These are phyloP conservation scores for Penicillium sclerotiorum DNA, from an alignment of 2,329 filamentous ascomycete species.

Conservation along the genomic window DNA sequence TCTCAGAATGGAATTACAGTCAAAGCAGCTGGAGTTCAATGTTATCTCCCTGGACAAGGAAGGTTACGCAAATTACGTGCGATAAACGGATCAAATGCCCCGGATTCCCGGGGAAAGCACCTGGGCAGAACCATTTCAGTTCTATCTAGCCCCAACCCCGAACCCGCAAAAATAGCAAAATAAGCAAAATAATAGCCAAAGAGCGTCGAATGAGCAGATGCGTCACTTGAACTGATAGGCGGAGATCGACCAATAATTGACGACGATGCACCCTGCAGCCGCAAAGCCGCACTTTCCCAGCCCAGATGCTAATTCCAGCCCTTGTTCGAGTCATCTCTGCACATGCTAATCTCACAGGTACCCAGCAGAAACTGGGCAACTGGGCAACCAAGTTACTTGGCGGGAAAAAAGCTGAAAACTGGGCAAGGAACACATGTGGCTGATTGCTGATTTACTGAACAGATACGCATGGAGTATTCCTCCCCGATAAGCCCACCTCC, in stretches of 20 bases:
- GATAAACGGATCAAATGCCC: slow-evolving; percentile 12
- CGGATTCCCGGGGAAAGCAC: too few relatives aligned
- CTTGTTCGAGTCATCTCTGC: not conserved
- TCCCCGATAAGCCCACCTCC: too few relatives aligned
- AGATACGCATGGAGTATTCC: too few relatives aligned
- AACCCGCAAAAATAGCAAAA: not conserved
- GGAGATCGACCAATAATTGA: slow-evolving; percentile 23
- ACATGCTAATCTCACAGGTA: too few relatives aligned
- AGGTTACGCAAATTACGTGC: slow-evolving; percentile 3
- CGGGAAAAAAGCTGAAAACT: too few relatives aligned
- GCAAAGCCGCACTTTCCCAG: slow-evolving; percentile 20
- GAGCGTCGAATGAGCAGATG: not conserved
- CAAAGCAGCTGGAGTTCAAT: too few relatives aligned
- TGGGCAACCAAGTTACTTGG: too few relatives aligned
- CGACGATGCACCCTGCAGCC: slow-evolving; percentile 22
- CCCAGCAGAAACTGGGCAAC: too few relatives aligned
- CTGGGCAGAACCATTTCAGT: not conserved
- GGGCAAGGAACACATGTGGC: too few relatives aligned
- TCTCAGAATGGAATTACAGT: too few relatives aligned
- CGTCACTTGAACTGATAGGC: slow-evolving; percentile 27
- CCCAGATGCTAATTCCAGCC: slow-evolving; percentile 3
- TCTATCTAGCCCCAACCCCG: not conserved
- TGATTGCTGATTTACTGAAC: too few relatives aligned
- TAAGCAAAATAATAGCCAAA: not conserved
- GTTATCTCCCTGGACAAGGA: too few relatives aligned